Base-by-base conservation (phyloP, 148 eudicot genomes). In the Chenopodium album region DNA sequence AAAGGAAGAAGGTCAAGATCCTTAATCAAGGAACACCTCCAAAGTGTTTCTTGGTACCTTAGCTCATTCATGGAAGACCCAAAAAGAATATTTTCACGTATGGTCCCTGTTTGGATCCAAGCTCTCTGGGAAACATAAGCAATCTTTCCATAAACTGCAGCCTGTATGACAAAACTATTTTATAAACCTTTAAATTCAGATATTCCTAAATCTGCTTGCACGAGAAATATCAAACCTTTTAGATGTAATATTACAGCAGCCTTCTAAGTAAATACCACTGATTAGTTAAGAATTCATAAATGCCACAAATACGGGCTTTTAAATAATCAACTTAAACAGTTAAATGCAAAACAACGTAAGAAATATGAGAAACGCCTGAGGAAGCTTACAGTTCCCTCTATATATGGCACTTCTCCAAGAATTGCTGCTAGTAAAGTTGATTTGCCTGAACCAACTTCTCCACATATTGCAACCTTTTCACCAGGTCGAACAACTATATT, bases 81-180 rank as follows among this genome's bases (percentile, higher is more conserved):
- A 47, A 95, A 95, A 14, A 93, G 84, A 73, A 95, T 92, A 76
- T 93, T 95, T 0, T 91, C 96, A 16, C 89, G 93, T 79, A 95
- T 93, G 64, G 87, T 89, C 60, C 98, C 98, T 4, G 96, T 90
- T 83, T 93, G 98, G 76, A 95, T 95, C 97, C 97, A 95, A 48
- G 98, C 94, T 75, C 97, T 91, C 83, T 95, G 98, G 70, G 98
- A 89, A 69, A 95, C 97, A 85, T 95, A 95, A 41, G 98, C 96
- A 60, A 91, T 86, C 8, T 78, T 86, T 73, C 97, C 97, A 69
- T 87, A 85, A 74, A 92, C 92, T 80, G 91, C 90, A 80, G 89
- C 88, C 98, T 94, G 85, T 44, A 83, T 12, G 75, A 50, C 7
- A 75, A 71, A 75, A 75, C 34, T 79, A 28, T 9, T 41, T 11